A percentile compares a stretch with the other conserved stretches of the same genome.
Evolutionary conservation across 73 alveolate genomes (phyloP).

Genomic region (Halteria grandinella): DNA sequence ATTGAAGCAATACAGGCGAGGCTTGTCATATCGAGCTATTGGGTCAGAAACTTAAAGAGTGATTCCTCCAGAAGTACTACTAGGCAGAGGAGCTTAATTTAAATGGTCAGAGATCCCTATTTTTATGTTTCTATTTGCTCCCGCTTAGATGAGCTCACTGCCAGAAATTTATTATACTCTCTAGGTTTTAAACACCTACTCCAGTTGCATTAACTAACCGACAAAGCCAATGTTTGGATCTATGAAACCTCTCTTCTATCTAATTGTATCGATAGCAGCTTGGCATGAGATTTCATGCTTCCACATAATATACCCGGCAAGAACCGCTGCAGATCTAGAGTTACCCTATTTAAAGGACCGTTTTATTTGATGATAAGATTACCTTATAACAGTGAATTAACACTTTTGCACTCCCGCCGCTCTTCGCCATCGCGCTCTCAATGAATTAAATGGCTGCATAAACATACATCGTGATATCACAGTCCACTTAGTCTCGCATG

Average conservation of each 20-base stretch:
- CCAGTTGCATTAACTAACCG: conserved; percentile 62
- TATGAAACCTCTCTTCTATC: conserved; percentile 66
- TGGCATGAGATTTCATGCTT: conserved; percentile 55
- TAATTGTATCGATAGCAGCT: conserved; percentile 55
- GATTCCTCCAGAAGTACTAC: no score
- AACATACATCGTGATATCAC: background rate
- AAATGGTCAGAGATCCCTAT: no score
- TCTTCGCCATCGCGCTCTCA: conserved; percentile 1
- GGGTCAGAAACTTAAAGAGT: no score
- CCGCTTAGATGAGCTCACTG: no score
- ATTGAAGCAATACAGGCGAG: no score
- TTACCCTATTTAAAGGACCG: conserved; percentile 50
- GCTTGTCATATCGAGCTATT: no score
- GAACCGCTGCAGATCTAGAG: conserved; percentile 74
- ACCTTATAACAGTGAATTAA: conserved; percentile 36
- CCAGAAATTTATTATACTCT: no score
- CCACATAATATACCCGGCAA: conserved; percentile 78
- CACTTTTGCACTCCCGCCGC: conserved; percentile 3
- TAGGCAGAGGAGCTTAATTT: no score
- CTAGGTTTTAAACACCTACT: no score
- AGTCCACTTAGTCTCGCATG: conserved; percentile 38
- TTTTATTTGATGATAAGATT: background rate
- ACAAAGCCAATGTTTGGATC: conserved; percentile 77
- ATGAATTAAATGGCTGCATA: conserved; percentile 20
- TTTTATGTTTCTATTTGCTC: no score